phyloP scores from a whole-genome alignment of 2,329 filamentous ascomycete species.

The Colletotrichum truncatum region DNA sequence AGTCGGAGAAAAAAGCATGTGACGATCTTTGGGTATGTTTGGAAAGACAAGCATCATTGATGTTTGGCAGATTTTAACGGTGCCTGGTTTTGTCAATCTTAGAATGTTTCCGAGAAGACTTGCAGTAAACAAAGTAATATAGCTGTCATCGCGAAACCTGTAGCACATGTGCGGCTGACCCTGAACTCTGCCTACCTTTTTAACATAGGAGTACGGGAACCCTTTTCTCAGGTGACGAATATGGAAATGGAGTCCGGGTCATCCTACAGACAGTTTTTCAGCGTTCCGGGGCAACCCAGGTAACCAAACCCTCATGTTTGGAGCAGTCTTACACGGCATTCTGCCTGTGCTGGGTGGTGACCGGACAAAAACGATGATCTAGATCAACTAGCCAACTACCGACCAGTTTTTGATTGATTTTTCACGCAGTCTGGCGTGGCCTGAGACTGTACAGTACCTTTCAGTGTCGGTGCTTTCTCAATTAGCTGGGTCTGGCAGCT shows the following conservation, averaged over 20 bases:
- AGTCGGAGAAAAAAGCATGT: conserved; percentile 19
- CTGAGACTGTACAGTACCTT: not conserved
- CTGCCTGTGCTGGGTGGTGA: no score
- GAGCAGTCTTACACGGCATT: no score
- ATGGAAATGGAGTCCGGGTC: not conserved
- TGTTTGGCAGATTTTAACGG: no score
- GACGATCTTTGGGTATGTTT: conserved; percentile 14
- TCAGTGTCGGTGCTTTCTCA: not conserved
- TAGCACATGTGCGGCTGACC: not conserved
- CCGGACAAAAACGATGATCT: not conserved
- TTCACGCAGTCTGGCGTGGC: not conserved
- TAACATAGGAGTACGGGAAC: no score
- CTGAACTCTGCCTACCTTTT: conserved; percentile 1
- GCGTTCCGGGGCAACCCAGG: conserved; percentile 3
- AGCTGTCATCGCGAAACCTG: not conserved
- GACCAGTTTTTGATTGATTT: not conserved
- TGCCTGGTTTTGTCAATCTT: no score
- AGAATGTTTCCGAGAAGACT: not conserved
- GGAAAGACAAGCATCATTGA: conserved; percentile 20
- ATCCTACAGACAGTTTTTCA: not conserved
- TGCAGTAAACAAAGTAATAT: no score
- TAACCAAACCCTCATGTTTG: not conserved
- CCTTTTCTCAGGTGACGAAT: no score
- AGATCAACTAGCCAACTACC: not conserved
- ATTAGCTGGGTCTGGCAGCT: not conserved